Conservation (phyloP, 768 basidiomycete genomes). For the Suillus brevipes region DNA sequence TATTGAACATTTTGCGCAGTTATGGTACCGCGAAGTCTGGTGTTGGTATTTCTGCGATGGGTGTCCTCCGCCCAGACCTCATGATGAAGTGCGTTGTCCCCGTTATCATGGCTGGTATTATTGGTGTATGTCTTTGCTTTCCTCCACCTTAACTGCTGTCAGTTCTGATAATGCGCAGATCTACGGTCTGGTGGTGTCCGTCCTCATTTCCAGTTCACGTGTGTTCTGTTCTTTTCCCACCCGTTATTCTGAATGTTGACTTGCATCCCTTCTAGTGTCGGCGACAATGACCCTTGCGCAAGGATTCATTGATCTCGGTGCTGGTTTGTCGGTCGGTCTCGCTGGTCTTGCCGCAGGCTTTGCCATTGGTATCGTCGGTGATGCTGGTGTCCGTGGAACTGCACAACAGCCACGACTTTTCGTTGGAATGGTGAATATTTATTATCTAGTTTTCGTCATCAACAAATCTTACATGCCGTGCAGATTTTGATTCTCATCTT, state of each 20-base stretch:
- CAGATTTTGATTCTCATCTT: conserved; percentile 98
- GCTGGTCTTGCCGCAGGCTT: conserved; percentile 97
- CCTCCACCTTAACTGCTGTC: neutral
- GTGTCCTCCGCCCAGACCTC: conserved; percentile 91
- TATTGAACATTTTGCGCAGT: conserved; percentile 40
- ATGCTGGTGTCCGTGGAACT: conserved; percentile 96
- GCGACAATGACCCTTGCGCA: conserved; percentile 86
- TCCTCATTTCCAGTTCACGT: conserved; percentile 88
- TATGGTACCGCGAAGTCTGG: conserved; percentile 99
- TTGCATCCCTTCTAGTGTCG: conserved; percentile 47
- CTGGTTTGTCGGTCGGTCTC: conserved; percentile 88
- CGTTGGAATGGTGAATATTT: conserved; percentile 79
- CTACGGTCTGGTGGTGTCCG: conserved; percentile 99
- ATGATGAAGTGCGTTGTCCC: conserved; percentile 99
- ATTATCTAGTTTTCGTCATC: neutral
- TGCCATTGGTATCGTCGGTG: conserved; percentile 97
- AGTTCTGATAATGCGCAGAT: conserved; percentile 49
- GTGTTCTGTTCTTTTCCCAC: conserved; percentile 37
- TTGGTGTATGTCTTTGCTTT: conserved; percentile 66
- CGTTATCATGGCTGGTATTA: conserved; percentile 99
- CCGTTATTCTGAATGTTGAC: neutral
- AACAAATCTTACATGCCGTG: conserved; percentile 7
- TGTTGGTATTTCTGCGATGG: conserved; percentile 97
- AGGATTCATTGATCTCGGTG: conserved; percentile 92
- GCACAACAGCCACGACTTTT: conserved; percentile 94